Percentiles rank a stretch among this genome's conserved stretches.
Evolutionary conservation across 805 yeast species (phyloP).

Genomic region (Lipomyces spencermartinsiae): DNA sequence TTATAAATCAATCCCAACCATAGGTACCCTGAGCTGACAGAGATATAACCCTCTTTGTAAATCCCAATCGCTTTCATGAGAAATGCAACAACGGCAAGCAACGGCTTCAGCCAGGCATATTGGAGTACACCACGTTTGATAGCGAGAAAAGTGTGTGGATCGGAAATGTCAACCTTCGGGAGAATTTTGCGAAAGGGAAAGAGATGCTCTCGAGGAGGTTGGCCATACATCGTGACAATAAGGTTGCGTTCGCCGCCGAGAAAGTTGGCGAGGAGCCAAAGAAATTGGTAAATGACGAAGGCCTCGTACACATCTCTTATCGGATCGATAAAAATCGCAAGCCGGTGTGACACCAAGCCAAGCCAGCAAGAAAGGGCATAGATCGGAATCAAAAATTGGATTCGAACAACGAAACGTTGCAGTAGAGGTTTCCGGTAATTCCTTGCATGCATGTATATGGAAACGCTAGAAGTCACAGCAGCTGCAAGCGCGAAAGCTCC

Average conservation of each 20-base stretch:
- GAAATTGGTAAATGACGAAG: slow-evolving; percentile 92
- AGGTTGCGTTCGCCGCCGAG: slow-evolving; percentile 93
- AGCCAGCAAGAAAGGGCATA: slow-evolving; percentile 41
- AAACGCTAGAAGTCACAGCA: slow-evolving; percentile 35
- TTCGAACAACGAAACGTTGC: slow-evolving; percentile 83
- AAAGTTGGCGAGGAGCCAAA: slow-evolving; percentile 77
- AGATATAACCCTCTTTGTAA: slow-evolving; percentile 59
- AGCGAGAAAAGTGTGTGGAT: slow-evolving; percentile 75
- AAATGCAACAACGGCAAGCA: slow-evolving; percentile 66
- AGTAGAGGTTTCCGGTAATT: slow-evolving; percentile 90
- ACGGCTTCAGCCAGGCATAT: slow-evolving; percentile 93
- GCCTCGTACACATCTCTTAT: slow-evolving; percentile 92
- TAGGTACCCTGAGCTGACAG: slow-evolving; percentile 58
- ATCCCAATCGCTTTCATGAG: slow-evolving; percentile 55
- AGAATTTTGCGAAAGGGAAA: slow-evolving; percentile 55
- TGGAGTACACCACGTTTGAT: slow-evolving; percentile 89
- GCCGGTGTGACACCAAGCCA: slow-evolving; percentile 52
- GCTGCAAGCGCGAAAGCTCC: slow-evolving; percentile 33
- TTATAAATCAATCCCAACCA: slow-evolving; percentile 78
- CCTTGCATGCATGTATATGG: slow-evolving; percentile 59
- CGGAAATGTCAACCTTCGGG: slow-evolving; percentile 76
- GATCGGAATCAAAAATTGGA: slow-evolving; percentile 61
- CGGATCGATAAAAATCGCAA: slow-evolving; percentile 64
- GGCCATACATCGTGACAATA: slow-evolving; percentile 70
- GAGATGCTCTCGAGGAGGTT: slow-evolving; percentile 73